Evolutionary conservation across 345 rosid species (phyloP).

Genomic region (Aquilaria sinensis): DNA sequence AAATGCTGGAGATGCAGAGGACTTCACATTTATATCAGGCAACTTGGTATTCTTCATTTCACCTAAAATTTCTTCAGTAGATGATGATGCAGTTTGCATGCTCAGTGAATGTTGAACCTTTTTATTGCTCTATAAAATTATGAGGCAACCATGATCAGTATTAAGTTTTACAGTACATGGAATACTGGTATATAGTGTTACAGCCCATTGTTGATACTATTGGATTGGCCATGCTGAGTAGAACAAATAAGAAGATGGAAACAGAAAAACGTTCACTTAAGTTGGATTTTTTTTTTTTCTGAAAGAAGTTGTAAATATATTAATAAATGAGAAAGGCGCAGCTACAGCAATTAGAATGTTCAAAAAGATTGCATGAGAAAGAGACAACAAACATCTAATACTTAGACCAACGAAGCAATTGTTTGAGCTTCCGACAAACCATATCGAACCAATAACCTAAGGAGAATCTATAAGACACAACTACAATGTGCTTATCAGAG

Average conservation of each 20-base stretch:
- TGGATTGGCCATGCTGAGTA: background rate
- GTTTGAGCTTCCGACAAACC: too few relatives aligned
- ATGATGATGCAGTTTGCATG: constrained; percentile 18
- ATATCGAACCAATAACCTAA: too few relatives aligned
- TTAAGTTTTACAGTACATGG: background rate
- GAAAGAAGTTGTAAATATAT: too few relatives aligned
- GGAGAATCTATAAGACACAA: too few relatives aligned
- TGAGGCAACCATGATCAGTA: background rate
- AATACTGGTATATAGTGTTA: background rate
- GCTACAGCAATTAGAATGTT: too few relatives aligned
- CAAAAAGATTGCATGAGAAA: too few relatives aligned
- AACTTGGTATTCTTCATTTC: constrained; percentile 21
- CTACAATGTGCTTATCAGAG: too few relatives aligned
- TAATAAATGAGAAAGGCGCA: too few relatives aligned
- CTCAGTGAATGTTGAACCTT: constrained; percentile 10
- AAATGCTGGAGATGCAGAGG: constrained; percentile 27
- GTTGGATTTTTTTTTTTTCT: too few relatives aligned
- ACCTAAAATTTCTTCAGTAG: constrained; percentile 20
- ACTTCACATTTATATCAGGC: constrained; percentile 48
- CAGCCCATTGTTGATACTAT: too few relatives aligned
- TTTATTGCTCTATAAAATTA: constrained; percentile 23
- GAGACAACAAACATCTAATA: too few relatives aligned
- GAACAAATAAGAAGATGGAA: background rate
- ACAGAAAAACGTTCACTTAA: background rate
- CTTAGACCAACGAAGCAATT: too few relatives aligned